phyloP scores from a whole-genome alignment of 176 grass and related monocot species.

The Zoysia japonica region DNA sequence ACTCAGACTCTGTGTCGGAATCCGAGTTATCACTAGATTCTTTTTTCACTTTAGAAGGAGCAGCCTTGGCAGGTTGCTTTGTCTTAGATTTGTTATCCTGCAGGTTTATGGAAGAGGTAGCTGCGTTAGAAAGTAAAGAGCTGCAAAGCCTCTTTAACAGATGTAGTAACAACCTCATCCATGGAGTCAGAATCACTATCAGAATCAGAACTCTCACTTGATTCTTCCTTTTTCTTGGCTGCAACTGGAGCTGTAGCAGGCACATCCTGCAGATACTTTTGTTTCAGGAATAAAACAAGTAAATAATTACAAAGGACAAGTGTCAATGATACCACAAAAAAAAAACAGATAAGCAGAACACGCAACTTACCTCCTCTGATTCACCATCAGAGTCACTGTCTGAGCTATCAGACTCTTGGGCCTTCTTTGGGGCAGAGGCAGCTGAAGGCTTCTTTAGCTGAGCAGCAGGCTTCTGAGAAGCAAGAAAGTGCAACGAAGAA shows the following conservation, averaged over 20 bases:
- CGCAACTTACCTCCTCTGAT: slow-evolving; percentile 45
- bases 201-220: slow-evolving; percentile 49
- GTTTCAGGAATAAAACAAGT: neutral
- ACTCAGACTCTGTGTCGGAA: slow-evolving; percentile 37
- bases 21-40: slow-evolving; percentile 57
- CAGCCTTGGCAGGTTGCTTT: slow-evolving; percentile 33
- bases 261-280: slow-evolving; percentile 30
- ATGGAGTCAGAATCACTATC: slow-evolving; percentile 47
- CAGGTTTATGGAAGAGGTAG: neutral
- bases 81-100: slow-evolving; percentile 43
- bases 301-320: slow-evolving; percentile 1
- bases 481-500: neutral
- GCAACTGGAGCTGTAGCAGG: slow-evolving; percentile 22
- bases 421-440: slow-evolving; percentile 42
- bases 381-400: slow-evolving; percentile 54
- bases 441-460: slow-evolving; percentile 43
- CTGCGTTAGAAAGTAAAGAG: neutral
- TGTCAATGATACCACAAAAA: neutral
- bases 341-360: neutral
- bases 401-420: slow-evolving; percentile 36
- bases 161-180: slow-evolving; percentile 30
- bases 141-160: neutral
- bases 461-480: slow-evolving; percentile 46
- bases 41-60: slow-evolving; percentile 43
- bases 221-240: slow-evolving; percentile 42